Conservation (phyloP, 352 stramenopile genomes). For the Phytophthora constricta region DNA sequence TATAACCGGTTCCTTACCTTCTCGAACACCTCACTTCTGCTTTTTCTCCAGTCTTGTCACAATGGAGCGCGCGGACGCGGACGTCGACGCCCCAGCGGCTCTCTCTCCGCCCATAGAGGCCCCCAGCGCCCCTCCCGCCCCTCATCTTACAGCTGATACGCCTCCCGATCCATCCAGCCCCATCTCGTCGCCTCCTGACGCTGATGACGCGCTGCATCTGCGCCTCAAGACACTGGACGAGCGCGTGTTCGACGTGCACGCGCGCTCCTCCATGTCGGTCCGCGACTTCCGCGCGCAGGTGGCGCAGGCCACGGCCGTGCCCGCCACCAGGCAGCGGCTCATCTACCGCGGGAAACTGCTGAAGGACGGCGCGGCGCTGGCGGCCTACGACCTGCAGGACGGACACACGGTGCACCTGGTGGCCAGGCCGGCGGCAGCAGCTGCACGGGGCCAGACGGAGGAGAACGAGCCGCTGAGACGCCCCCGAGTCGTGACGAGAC, state of each 20-base stretch:
- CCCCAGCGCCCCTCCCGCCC: too few species aligned
- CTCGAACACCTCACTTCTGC: neutral
- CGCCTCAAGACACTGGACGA: conserved; percentile 84
- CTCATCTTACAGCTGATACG: too few species aligned
- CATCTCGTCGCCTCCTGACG: too few species aligned
- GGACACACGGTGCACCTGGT: conserved; percentile 94
- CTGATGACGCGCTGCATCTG: conserved; percentile 38
- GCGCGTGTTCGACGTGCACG: conserved; percentile 72
- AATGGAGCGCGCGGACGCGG: neutral
- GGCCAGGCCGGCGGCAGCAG: conserved; percentile 54
- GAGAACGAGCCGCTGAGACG: neutral
- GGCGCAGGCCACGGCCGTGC: conserved; percentile 60
- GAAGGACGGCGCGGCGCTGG: conserved; percentile 74
- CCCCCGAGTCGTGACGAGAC: neutral
- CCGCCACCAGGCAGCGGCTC: conserved; percentile 78
- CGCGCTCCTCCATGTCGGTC: conserved; percentile 49
- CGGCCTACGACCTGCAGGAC: conserved; percentile 90
- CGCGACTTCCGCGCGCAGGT: conserved; percentile 72
- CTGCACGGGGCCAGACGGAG: too few species aligned
- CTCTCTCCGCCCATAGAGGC: too few species aligned
- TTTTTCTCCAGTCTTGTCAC: neutral
- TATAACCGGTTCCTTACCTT: neutral
- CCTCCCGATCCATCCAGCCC: neutral
- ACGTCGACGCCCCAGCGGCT: neutral
- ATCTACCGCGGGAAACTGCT: conserved; percentile 93